Base-by-base conservation (phyloP, 2,329 filamentous ascomycete species). In the Dendrostoma leiphaemia region DNA sequence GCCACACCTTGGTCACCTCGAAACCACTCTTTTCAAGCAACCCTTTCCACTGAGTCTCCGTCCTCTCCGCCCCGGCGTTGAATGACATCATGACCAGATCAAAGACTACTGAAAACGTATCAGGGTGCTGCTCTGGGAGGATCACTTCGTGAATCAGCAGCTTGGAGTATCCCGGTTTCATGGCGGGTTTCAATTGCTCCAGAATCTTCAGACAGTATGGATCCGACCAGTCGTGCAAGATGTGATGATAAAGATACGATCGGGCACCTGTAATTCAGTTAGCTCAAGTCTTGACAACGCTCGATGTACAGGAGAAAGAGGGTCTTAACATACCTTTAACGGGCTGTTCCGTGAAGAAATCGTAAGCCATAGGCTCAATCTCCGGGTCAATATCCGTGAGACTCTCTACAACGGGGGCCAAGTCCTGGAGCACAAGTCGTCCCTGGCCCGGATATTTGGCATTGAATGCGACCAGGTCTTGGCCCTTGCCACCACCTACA, bases 161-260 rank as follows among this genome's bases (percentile, higher is more conserved):
- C 54, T 67, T 69, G 19, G 68, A 71, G 35, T 70, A 70, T 0
- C 66, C 63, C 0, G 63, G 64, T 31, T 56, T 63, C 68, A 71
- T 71, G 0, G 65, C 64, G 2, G 48, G 54, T 6, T 53, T 63
- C 6, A 65, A 59, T 6, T 65, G 60, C 4, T 34, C 24, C 1
- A 75, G 61, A 5, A 76, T 68, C 10, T 65, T 51, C 15, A 64
- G 48, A 10, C 64, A 69, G 43, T 67, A 65, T 4, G 62, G 49
- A 26, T 74, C 69, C 7, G 67, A 63, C 64, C 67, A 72, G 56
- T 74, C 68, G 43, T 73, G 70, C 4, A 73, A 51, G 15, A 72
- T 65, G 4, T 67, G 64, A 32, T 68, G 67, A 28, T 61, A 64
- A 32, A 61, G 65, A 43, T 66, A 65, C 3, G 62, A 54, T 9